Conservation (phyloP, 495 filamentous ascomycete species). For the Echria macrotheca region DNA sequence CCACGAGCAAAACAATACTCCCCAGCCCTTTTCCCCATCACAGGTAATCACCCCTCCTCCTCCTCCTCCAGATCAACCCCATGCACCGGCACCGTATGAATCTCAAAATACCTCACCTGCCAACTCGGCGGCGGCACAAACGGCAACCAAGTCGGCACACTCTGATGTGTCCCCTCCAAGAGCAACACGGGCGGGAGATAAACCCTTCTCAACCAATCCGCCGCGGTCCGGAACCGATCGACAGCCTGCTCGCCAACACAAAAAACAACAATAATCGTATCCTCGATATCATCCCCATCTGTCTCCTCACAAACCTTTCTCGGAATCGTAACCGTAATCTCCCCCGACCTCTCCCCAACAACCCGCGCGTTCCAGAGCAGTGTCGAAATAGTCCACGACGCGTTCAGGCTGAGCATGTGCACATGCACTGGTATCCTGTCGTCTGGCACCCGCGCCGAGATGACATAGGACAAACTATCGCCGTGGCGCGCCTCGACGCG, state of each 20-base stretch:
- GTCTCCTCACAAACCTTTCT: slow-evolving; percentile 10
- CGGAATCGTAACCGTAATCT: slow-evolving; percentile 11
- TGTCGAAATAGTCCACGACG: slow-evolving; percentile 14
- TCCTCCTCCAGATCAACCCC: no score
- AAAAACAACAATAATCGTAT: slow-evolving; percentile 16
- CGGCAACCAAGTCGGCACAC: slow-evolving; percentile 7
- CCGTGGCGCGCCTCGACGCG: slow-evolving; percentile 2
- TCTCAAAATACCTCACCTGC: slow-evolving; percentile 10
- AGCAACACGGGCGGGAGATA: slow-evolving; percentile 14
- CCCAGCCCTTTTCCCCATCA: no score
- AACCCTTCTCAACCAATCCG: slow-evolving; percentile 11
- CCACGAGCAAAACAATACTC: no score
- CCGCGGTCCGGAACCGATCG: neutral
- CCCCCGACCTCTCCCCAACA: slow-evolving; percentile 5
- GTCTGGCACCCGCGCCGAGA: slow-evolving; percentile 3
- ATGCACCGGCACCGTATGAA: no score
- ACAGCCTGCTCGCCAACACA: slow-evolving; percentile 11
- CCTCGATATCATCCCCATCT: slow-evolving; percentile 13
- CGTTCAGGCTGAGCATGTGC: slow-evolving; percentile 19
- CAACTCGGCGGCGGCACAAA: slow-evolving; percentile 19
- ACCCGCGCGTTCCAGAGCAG: slow-evolving; percentile 14
- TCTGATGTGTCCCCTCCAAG: neutral
- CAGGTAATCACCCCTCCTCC: no score
- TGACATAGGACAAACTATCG: slow-evolving; percentile 7
- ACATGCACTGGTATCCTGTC: slow-evolving; percentile 9